Evolutionary conservation across 805 yeast genomes (phyloP).

Genomic region (Blastobotrys parvus): DNA sequence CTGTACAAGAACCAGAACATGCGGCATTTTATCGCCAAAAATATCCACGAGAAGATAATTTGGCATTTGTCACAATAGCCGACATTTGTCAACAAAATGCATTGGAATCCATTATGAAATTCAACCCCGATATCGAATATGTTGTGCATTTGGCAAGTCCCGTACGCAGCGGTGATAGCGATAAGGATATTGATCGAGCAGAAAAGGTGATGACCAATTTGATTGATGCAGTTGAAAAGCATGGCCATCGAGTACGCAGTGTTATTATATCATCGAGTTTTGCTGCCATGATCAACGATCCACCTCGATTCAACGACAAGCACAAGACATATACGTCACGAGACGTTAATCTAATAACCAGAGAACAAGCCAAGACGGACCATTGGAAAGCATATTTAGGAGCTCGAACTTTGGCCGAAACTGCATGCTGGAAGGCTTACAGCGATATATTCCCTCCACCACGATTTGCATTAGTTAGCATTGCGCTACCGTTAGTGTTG

Average conservation of each 20-base stretch:
- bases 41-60: constrained; percentile 27
- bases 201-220: constrained; percentile 46
- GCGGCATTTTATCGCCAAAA: constrained; percentile 20
- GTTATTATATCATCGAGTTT: constrained; percentile 48
- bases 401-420: constrained; percentile 56
- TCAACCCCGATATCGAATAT: constrained; percentile 40
- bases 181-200: constrained; percentile 49
- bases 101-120: constrained; percentile 35
- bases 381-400: constrained; percentile 42
- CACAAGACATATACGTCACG: constrained; percentile 35
- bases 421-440: constrained; percentile 44
- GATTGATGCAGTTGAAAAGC: constrained; percentile 39
- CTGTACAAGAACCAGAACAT: constrained; percentile 36
- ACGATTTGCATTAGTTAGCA: constrained; percentile 9
- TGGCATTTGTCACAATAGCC: constrained; percentile 38
- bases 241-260: constrained; percentile 35
- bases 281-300: constrained; percentile 36
- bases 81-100: constrained; percentile 34
- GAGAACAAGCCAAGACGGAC: constrained; percentile 37
- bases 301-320: constrained; percentile 31
- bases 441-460: constrained; percentile 2
- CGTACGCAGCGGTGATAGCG: constrained; percentile 30
- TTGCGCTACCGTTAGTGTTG: constrained; percentile 16
- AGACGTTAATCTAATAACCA: constrained; percentile 46
- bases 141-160: constrained; percentile 61